phyloP scores from a whole-genome alignment of 2,329 filamentous ascomycete genomes.

The Fusarium sp. region DNA sequence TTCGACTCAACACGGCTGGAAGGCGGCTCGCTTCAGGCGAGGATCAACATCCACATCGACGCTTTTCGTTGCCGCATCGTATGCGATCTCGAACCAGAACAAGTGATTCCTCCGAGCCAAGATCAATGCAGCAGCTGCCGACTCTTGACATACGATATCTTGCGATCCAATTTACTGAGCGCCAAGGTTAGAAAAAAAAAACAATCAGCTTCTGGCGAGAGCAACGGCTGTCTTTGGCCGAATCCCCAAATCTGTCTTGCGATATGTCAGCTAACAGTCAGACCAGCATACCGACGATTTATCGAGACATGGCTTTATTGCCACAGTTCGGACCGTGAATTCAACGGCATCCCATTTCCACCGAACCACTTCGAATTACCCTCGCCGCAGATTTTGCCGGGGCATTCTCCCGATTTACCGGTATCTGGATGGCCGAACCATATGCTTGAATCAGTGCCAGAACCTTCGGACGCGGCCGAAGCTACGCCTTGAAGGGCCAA shows the following conservation, averaged over 20 bases:
- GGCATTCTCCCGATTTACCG: constrained; percentile 46
- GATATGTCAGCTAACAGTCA: constrained; percentile 46
- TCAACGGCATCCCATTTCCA: constrained; percentile 61
- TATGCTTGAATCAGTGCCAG: constrained; percentile 44
- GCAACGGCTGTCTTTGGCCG: constrained; percentile 18
- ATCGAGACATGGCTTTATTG: constrained; percentile 61
- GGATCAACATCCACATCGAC: constrained; percentile 52
- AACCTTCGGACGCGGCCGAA: constrained; percentile 46
- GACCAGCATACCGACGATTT: constrained; percentile 58
- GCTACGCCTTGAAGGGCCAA: constrained; percentile 42
- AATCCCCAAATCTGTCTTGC: constrained; percentile 19
- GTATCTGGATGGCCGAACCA: constrained; percentile 46
- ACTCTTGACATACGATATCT: constrained; percentile 62
- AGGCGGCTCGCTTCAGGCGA: constrained; percentile 59
- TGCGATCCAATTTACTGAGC: constrained; percentile 63
- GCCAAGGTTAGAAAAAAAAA: constrained; percentile 57
- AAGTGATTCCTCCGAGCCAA: constrained; percentile 43
- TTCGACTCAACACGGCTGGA: constrained; percentile 58
- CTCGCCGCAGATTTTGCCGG: constrained; percentile 60
- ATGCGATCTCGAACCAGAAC: constrained; percentile 58
- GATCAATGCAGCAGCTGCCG: constrained; percentile 38
- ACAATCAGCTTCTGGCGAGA: not conserved
- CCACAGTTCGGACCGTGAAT: constrained; percentile 62
- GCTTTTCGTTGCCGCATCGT: constrained; percentile 60
- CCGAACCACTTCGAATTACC: constrained; percentile 62